Conservation (phyloP, 768 basidiomycete species). For the Tricholoma sp. region DNA sequence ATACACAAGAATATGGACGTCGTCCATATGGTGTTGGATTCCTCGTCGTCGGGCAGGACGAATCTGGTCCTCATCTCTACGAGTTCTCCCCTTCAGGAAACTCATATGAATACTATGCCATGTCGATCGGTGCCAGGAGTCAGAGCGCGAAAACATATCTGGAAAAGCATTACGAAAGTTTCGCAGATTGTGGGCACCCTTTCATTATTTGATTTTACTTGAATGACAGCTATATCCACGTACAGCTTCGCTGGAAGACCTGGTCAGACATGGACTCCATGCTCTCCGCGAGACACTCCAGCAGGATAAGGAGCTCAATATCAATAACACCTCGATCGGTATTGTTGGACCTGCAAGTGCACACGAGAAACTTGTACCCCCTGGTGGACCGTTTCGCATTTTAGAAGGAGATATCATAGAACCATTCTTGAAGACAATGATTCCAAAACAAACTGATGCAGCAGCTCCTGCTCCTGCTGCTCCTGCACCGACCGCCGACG, state of each 20-base stretch:
- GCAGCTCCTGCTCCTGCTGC: constrained; percentile 32
- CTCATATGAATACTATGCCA: constrained; percentile 96
- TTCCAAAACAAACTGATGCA: constrained; percentile 54
- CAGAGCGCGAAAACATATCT: constrained; percentile 99
- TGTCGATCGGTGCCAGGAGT: constrained; percentile 96
- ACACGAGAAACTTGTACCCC: constrained; percentile 47
- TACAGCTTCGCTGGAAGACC: constrained; percentile 76
- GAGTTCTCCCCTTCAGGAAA: constrained; percentile 98
- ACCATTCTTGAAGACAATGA: constrained; percentile 74
- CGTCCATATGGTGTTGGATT: constrained; percentile 98
- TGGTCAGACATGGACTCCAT: constrained; percentile 90
- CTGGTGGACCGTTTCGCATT: constrained; percentile 73
- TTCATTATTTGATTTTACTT: not conserved
- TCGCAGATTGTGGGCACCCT: constrained; percentile 67
- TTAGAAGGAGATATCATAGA: constrained; percentile 79
- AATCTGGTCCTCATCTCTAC: constrained; percentile 95
- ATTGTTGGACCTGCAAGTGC: constrained; percentile 74
- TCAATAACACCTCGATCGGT: constrained; percentile 92
- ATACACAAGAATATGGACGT: constrained; percentile 97
- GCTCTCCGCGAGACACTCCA: constrained; percentile 96
- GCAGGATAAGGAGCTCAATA: constrained; percentile 94
- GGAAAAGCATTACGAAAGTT: constrained; percentile 89
- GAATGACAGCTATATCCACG: not conserved
- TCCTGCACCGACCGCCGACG: constrained; percentile 44
- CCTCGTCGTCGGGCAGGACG: constrained; percentile 94